phyloP scores from a whole-genome alignment of 352 stramenopile genomes.

The Phytophthora tubulina region DNA sequence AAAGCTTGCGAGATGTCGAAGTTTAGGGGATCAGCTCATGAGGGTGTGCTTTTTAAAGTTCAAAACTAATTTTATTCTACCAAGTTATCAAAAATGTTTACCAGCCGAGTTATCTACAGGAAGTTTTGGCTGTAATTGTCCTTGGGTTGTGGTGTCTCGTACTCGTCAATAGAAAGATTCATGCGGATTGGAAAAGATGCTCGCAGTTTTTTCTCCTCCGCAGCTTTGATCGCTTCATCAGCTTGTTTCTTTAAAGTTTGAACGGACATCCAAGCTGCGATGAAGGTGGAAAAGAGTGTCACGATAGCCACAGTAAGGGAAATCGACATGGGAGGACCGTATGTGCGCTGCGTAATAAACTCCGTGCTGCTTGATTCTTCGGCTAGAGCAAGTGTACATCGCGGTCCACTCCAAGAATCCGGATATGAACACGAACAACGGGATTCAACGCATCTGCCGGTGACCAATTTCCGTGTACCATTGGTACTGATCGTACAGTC shows the following conservation, averaged over 20 bases:
- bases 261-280: conserved; percentile 37
- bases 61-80: neutral
- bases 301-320: conserved; percentile 33
- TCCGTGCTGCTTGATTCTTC: conserved; percentile 11
- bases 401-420: conserved; percentile 46
- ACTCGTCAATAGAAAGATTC: conserved; percentile 32
- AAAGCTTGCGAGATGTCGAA: conserved; percentile 23
- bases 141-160: conserved; percentile 30
- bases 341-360: conserved; percentile 22
- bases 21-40: conserved; percentile 18
- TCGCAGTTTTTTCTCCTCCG: conserved; percentile 28
- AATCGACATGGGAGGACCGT: conserved; percentile 41
- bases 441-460: conserved; percentile 40
- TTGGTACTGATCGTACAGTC: conserved; percentile 48
- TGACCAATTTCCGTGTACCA: conserved; percentile 32
- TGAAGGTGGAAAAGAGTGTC: conserved; percentile 39
- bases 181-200: conserved; percentile 24
- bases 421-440: conserved; percentile 45
- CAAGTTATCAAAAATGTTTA: neutral
- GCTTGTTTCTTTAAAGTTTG: conserved; percentile 29
- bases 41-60: neutral
- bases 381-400: conserved; percentile 38
- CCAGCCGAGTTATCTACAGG: neutral
- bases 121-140: conserved; percentile 58
- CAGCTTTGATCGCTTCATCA: conserved; percentile 27